Evolutionary conservation across 1,284 basidiomycete species (phyloP).

Genomic region (Trametes pubescens): DNA sequence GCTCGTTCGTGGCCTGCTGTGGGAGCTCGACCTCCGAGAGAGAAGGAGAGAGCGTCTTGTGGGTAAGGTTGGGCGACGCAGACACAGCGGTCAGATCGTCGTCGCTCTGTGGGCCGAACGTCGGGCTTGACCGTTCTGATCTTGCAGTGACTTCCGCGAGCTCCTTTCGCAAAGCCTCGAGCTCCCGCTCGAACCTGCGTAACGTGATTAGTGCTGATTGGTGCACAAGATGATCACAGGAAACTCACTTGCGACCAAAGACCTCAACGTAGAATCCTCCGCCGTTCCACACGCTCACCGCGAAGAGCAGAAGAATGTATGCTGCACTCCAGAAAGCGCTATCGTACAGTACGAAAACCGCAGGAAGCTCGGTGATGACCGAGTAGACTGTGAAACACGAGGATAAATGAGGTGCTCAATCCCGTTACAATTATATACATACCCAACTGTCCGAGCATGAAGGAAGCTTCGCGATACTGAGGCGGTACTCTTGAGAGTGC

Average conservation of each 20-base stretch:
- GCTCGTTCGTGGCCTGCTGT: slow-evolving; percentile 18
- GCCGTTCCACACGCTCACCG: slow-evolving; percentile 87
- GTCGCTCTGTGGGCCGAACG: slow-evolving; percentile 42
- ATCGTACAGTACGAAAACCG: slow-evolving; percentile 83
- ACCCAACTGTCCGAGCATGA: slow-evolving; percentile 89
- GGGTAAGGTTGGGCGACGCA: slow-evolving; percentile 36
- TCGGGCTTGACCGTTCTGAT: slow-evolving; percentile 60
- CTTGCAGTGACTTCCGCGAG: slow-evolving; percentile 67
- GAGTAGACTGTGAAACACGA: slow-evolving; percentile 70
- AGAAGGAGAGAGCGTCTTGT: slow-evolving; percentile 37
- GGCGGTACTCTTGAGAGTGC: slow-evolving; percentile 66
- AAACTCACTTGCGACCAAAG: slow-evolving; percentile 88
- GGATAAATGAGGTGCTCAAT: not conserved
- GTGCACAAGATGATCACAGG: not conserved
- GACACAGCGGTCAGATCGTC: slow-evolving; percentile 40
- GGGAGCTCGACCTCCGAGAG: slow-evolving; percentile 37
- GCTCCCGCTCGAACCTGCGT: slow-evolving; percentile 85
- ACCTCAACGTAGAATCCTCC: slow-evolving; percentile 94
- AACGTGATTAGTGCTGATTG: slow-evolving; percentile 14
- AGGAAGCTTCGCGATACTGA: slow-evolving; percentile 72
- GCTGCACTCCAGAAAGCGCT: slow-evolving; percentile 76
- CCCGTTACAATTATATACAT: slow-evolving; percentile 36
- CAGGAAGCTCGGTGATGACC: slow-evolving; percentile 86
- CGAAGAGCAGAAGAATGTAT: slow-evolving; percentile 83
- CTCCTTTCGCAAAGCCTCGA: slow-evolving; percentile 89